phyloP scores from a whole-genome alignment of 2,329 filamentous ascomycete genomes.

The Ophiocordyceps camponoti-rufipedis region DNA sequence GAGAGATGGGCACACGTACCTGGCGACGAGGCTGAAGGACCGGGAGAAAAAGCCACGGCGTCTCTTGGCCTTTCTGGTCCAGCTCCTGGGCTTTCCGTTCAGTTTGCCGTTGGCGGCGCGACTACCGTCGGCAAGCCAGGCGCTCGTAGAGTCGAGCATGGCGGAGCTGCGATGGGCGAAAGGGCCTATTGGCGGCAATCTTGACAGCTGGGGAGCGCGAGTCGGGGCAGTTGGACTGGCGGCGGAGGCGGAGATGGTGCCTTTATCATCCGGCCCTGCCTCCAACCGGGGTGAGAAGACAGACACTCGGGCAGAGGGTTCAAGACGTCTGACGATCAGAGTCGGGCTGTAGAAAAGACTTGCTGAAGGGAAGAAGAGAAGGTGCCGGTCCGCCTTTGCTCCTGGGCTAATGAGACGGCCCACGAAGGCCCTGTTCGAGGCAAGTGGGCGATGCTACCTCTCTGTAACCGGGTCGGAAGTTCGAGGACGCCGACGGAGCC shows the following conservation, averaged over 20 bases:
- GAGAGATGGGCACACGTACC: constrained; percentile 19
- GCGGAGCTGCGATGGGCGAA: constrained; percentile 2
- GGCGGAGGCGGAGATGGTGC: not conserved
- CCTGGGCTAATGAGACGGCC: not conserved
- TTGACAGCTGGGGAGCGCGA: not conserved
- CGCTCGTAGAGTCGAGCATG: constrained; percentile 16
- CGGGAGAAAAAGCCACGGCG: constrained; percentile 14
- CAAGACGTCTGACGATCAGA: too few species aligned
- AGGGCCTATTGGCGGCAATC: not conserved
- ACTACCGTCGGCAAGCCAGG: constrained; percentile 19
- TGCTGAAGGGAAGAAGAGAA: not conserved
- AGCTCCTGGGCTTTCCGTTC: constrained; percentile 10
- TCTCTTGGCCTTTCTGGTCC: constrained; percentile 7
- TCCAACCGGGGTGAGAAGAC: too few species aligned
- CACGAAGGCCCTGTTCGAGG: not conserved
- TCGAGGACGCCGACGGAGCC: too few species aligned
- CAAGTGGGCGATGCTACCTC: not conserved
- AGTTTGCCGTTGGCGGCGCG: constrained; percentile 14
- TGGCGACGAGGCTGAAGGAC: constrained; percentile 30
- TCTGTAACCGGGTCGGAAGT: not conserved
- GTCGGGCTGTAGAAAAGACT: not conserved
- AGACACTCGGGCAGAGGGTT: too few species aligned
- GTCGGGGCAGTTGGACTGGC: not conserved
- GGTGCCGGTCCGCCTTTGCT: not conserved
- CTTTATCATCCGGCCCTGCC: not conserved